These are phyloP conservation scores for Spathaspora passalidarum DNA, from an alignment of 805 yeast species.

Conservation along the genomic window DNA sequence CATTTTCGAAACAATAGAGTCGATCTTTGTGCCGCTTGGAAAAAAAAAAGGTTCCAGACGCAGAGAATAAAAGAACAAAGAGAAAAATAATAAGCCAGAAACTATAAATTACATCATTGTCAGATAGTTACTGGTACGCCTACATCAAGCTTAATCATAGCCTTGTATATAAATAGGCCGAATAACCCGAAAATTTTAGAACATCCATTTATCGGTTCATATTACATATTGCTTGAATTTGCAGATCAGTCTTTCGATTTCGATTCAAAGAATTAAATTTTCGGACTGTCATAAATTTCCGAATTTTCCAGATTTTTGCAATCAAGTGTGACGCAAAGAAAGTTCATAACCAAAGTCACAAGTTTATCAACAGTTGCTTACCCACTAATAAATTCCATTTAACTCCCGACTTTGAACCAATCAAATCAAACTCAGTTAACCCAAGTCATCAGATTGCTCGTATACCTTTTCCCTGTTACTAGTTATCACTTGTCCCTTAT, in stretches of 20 bases:
- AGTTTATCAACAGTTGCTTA: too few relatives aligned
- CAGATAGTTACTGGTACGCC: background rate
- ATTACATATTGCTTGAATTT: too few relatives aligned
- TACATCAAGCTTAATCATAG: background rate
- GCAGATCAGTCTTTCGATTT: too few relatives aligned
- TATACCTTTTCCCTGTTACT: background rate
- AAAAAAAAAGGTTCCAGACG: background rate
- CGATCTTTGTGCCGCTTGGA: background rate
- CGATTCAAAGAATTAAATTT: background rate
- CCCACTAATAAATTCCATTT: too few relatives aligned
- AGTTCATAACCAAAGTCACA: background rate
- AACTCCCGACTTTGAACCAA: too few relatives aligned
- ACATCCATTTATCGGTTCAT: too few relatives aligned
- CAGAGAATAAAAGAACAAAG: background rate
- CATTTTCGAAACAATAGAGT: background rate
- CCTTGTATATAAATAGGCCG: background rate
- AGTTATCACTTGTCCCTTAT: background rate
- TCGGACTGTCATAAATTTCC: background rate
- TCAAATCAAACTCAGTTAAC: too few relatives aligned
- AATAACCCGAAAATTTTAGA: background rate
- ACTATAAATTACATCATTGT: background rate
- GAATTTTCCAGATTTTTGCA: background rate
- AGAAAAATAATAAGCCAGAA: background rate
- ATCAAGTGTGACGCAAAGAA: background rate
- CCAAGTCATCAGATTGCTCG: background rate